Base-by-base conservation (phyloP, 2,329 filamentous ascomycete genomes). In the Camillea tinctor region DNA sequence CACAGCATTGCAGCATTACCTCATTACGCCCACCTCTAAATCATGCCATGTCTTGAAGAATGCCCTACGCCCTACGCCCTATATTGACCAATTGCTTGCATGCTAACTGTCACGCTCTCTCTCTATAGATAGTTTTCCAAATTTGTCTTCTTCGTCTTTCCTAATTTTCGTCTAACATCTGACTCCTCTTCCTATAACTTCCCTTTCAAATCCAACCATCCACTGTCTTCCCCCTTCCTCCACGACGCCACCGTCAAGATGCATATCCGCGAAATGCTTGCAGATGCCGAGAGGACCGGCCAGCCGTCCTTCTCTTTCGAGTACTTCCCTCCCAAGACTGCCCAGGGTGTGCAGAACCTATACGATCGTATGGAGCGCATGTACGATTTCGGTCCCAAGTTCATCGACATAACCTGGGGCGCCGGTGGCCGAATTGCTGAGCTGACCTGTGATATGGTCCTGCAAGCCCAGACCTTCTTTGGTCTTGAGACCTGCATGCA, bases 311-410 rank as follows among this genome's bases (percentile, higher is more conserved):
- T 97, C 83, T 99, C 95, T 61, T 99, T 99, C 81, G 95, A 99
- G 77, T 99, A 97, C 83, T 99, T 99, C 79, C 95, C 95, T 55
- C 95, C 95, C 48, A 99, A 99, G 81, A 99, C 95, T 7, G 90
- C 92, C 11, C 92, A 95, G 79, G 95, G 95, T 83, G 94, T 99
- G 13, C 95, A 99, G 80, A 99, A 99, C 76, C 88, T 99, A 60
- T 99, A 99, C 83, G 95, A 99, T 71, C 92, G 95, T 69, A 98
- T 99, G 91, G 95, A 99, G 79, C 93, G 93, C 78, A 99, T 99
- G 95, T 93, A 97, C 77, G 87, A 89, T 71, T 86, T 96, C 65
- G 95, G 93, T 1, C 95, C 94, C 65, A 90, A 93, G 72, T 99
- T 99, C 81, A 93, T 99, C 75, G 95, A 99, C 77, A 90, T 99